These are phyloP conservation scores for Boletus insuetus DNA, from an alignment of 768 basidiomycete genomes.

Conservation along the genomic window DNA sequence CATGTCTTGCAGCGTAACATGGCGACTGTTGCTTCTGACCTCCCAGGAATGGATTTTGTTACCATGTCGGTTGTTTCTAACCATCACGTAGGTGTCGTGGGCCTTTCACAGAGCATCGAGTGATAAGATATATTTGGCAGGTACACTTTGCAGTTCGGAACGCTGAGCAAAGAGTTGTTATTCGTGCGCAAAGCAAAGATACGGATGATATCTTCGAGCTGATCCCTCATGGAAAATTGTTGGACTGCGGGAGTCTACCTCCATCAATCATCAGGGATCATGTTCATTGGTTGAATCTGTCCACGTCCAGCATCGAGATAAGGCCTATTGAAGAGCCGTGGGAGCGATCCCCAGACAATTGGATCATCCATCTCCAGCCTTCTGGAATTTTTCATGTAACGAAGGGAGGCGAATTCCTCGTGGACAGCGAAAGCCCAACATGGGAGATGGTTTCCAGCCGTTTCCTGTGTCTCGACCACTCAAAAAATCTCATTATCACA, in stretches of 20 bases:
- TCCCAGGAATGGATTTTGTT: background rate
- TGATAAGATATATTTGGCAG: background rate
- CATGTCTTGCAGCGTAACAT: background rate
- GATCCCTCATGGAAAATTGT: background rate
- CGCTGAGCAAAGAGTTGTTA: background rate
- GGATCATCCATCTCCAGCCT: background rate
- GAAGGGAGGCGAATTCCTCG: background rate
- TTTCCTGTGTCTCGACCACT: background rate
- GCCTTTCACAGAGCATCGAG: background rate
- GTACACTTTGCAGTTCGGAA: background rate
- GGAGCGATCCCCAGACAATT: background rate
- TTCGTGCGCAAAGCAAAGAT: background rate
- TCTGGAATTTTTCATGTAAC: background rate
- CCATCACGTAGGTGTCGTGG: background rate
- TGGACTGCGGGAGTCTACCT: background rate
- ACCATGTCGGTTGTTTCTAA: background rate
- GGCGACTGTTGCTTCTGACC: background rate
- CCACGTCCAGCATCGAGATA: background rate
- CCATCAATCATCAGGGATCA: background rate
- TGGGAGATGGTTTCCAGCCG: background rate
- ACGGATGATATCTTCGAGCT: background rate
- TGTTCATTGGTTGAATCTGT: background rate
- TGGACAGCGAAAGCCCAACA: background rate
- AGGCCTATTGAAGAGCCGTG: background rate
- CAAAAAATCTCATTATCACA: background rate